These are phyloP conservation scores for Solanum dulcamara DNA, from an alignment of 257 asterid species.

Conservation along the genomic window DNA sequence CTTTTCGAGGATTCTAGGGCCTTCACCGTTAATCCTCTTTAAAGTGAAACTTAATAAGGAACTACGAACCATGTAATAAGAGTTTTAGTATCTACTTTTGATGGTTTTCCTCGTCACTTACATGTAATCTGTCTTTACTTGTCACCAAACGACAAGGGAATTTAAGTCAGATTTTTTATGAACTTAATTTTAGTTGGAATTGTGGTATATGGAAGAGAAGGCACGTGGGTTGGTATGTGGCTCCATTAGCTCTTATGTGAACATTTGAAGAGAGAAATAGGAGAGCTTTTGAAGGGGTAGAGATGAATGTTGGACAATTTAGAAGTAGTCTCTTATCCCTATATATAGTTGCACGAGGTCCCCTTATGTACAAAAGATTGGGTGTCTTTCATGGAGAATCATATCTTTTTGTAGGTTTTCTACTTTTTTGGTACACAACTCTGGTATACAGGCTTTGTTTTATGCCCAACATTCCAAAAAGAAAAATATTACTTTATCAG, in stretches of 20 bases:
- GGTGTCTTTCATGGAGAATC: not conserved
- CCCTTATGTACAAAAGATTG: too few relatives aligned
- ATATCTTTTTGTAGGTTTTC: not conserved
- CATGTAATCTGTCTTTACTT: not conserved
- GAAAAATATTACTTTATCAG: not conserved
- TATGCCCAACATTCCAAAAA: too few relatives aligned
- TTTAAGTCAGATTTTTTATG: too few relatives aligned
- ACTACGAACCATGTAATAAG: not conserved
- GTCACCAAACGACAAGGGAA: not conserved
- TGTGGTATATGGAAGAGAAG: not conserved
- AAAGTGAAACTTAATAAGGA: not conserved
- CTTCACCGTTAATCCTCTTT: not conserved
- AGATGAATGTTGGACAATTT: not conserved
- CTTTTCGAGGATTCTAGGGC: not conserved
- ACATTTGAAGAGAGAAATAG: not conserved
- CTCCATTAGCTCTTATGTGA: not conserved
- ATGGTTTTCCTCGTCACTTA: too few relatives aligned
- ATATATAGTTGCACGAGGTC: not conserved
- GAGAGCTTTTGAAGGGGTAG: not conserved
- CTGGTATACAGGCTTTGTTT: not conserved
- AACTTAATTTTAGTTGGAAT: not conserved
- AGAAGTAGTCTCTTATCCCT: not conserved
- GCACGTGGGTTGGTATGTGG: not conserved
- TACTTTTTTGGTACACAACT: not conserved
- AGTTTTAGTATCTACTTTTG: not conserved